Evolutionary conservation across 2,329 filamentous ascomycete genomes (phyloP).

Genomic region (Clarireedia monteithiana): DNA sequence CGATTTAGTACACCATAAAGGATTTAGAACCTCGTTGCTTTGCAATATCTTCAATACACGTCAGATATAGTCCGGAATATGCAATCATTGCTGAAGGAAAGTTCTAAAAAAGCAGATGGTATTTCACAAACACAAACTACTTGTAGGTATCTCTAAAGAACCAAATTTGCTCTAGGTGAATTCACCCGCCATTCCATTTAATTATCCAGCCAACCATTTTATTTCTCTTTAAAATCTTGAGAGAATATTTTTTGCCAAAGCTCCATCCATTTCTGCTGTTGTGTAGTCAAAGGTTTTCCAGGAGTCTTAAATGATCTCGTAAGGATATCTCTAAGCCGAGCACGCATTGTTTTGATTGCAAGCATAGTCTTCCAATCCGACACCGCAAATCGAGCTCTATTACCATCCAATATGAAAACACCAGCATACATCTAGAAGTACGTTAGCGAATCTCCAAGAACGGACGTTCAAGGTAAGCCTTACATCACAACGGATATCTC

Average conservation of each 20-base stretch:
- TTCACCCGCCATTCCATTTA: background rate
- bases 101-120: background rate
- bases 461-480: conserved; percentile 23
- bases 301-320: conserved; percentile 62
- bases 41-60: too few relatives aligned
- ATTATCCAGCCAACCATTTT: background rate
- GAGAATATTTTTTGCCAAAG: conserved; percentile 65
- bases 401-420: conserved; percentile 79
- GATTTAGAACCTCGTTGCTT: too few relatives aligned
- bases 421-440: conserved; percentile 69
- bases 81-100: background rate
- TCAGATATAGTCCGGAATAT: too few relatives aligned
- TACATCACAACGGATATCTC: conserved; percentile 81
- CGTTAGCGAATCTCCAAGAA: conserved; percentile 11
- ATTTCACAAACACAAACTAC: background rate
- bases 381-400: conserved; percentile 74
- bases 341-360: conserved; percentile 74
- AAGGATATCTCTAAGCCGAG: conserved; percentile 67
- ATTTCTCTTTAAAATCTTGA: conserved; percentile 28
- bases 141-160: background rate
- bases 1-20: too few relatives aligned
- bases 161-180: background rate
- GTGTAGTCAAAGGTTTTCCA: conserved; percentile 52
- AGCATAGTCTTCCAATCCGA: conserved; percentile 87
- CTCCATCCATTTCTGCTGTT: conserved; percentile 67